Evolutionary conservation across 495 filamentous ascomycete genomes (phyloP), one percentile per base, ranked within the genome.

Genomic region (Aspergillus ellipticus): DNA sequence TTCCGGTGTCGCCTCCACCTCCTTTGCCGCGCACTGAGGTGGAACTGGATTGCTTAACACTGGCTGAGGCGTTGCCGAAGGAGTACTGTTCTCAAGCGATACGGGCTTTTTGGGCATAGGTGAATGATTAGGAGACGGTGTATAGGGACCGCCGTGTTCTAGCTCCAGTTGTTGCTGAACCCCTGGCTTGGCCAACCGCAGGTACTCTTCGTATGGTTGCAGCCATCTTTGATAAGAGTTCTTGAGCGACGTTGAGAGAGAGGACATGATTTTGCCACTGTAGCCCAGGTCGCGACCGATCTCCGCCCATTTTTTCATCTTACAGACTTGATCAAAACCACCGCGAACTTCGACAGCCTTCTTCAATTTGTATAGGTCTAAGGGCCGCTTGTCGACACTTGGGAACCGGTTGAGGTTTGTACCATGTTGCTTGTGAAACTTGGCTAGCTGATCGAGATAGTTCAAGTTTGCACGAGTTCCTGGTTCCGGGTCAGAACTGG

Each of bases 241-340:
- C 71, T 97, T 99, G 49, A 99, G 82, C 19, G 95, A 97, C 1
- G 94, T 99, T 10, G 94, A 99, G 41, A 99, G 73, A n/a, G 95
- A 97, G 0, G 95, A 97, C 94, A 99, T 99, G 60, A 99, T 99
- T 74, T 99, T 99, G 66, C 94, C 94, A 66, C 94, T 97, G 73
- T 99, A 99, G 51, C 94, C 94, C 17, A 99, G 75, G 69, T 97
- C 93, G 66, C 94, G 87, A 31, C 94, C 94, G 58, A 99, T 97
- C 70, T 99, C 94, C 0, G 94, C 94, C 94, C 94, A 99, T 76
- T 96, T 97, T 72, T 99, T 99, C 48, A 85, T 80, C 73, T 96
- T 97, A 79, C 95, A 97, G 35, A 99, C 94, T 58, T 86, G 85
- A 37, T 96, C 91, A 62, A 99, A 99, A 0, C 94, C 94, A 26